A percentile compares a stretch with the other conserved stretches of the same genome.
Conservation (phyloP, 805 yeast species). For the Yamadazyma olivae region DNA sequence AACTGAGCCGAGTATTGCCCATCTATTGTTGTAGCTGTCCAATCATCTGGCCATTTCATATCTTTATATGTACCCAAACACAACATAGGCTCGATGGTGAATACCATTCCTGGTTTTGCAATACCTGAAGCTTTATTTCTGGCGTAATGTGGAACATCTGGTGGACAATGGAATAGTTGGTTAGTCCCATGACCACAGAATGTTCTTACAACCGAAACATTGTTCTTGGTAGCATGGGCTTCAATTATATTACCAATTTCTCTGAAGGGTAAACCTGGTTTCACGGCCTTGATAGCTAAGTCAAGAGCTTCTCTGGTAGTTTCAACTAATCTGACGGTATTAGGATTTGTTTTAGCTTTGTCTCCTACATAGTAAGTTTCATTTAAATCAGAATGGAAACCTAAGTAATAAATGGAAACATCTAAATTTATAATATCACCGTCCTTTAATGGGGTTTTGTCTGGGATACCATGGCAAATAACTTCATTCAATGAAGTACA, state of each 20-base stretch:
- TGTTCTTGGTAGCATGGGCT: conserved; percentile 72
- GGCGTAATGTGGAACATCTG: conserved; percentile 92
- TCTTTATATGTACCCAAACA: conserved; percentile 81
- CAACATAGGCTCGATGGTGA: conserved; percentile 98
- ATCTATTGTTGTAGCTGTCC: conserved; percentile 92
- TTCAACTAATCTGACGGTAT: conserved; percentile 85
- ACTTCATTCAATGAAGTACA: conserved; percentile 95
- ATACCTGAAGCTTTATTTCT: conserved; percentile 90
- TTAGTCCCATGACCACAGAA: conserved; percentile 96
- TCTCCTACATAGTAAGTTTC: conserved; percentile 97
- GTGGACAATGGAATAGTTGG: conserved; percentile 82
- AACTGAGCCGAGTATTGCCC: conserved; percentile 92
- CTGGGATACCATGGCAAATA: conserved; percentile 97
- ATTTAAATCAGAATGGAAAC: conserved; percentile 91
- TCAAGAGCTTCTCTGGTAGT: conserved; percentile 82
- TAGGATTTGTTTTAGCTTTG: conserved; percentile 72
- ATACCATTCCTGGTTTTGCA: conserved; percentile 93
- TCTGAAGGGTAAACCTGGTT: conserved; percentile 90
- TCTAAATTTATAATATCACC: conserved; percentile 95
- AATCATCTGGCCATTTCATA: conserved; percentile 92
- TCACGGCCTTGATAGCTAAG: conserved; percentile 76
- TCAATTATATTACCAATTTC: conserved; percentile 86
- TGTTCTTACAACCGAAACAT: conserved; percentile 83
- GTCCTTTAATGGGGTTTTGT: conserved; percentile 77
- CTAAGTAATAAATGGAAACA: conserved; percentile 79